A percentile compares a stretch with the other conserved stretches of the same genome.
phyloP scores from a whole-genome alignment of 441 rosid species.

The Erysimum pusillum region DNA sequence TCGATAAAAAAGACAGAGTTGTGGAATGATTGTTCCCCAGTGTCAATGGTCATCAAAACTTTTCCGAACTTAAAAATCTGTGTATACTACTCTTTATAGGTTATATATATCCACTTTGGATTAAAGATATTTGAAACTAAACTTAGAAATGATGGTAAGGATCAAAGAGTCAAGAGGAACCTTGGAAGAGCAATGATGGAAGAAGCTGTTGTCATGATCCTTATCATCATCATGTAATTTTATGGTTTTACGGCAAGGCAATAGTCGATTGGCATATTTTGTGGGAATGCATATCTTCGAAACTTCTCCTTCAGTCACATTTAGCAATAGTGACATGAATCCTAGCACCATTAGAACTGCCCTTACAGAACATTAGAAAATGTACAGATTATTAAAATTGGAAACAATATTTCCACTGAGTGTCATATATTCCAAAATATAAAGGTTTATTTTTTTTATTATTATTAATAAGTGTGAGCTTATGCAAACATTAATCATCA shows the following conservation, averaged over 20 bases:
- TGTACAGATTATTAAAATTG: background rate
- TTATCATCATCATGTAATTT: background rate
- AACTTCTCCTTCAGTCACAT: constrained; percentile 55
- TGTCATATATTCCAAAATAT: background rate
- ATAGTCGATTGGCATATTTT: constrained; percentile 55
- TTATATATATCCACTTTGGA: background rate
- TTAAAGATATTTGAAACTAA: background rate
- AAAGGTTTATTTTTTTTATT: too few species aligned
- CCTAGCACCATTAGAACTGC: constrained; percentile 76
- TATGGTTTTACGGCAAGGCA: constrained; percentile 53
- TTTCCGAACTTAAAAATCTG: background rate
- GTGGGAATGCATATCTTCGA: constrained; percentile 65
- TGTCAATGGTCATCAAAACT: background rate
- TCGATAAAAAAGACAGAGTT: background rate
- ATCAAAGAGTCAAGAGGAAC: constrained; percentile 36
- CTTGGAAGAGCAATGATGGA: constrained; percentile 54
- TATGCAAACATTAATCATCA: background rate
- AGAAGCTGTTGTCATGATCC: background rate
- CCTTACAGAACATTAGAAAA: background rate
- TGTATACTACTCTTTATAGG: background rate
- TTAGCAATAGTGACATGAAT: constrained; percentile 71
- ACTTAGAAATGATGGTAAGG: background rate
- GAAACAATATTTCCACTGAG: background rate
- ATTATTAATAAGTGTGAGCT: background rate
- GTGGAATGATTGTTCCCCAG: background rate